Conservation (phyloP, 306 rosid species). For the Prunus salicina region DNA sequence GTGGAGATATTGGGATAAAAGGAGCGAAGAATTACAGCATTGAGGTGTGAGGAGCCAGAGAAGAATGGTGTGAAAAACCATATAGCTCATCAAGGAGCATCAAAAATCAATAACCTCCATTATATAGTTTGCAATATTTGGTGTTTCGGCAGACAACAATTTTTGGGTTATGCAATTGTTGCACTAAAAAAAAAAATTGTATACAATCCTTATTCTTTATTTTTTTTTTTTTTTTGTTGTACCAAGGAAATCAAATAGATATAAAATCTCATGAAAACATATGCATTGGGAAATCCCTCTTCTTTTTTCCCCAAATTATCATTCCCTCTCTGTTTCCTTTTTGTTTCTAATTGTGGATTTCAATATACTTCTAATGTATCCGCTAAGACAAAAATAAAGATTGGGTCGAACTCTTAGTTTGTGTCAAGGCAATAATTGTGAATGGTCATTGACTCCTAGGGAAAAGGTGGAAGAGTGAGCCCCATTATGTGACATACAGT, state of each 20-base stretch:
- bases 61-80: constrained; percentile 41
- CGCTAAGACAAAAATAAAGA: not conserved
- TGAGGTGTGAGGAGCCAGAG: constrained; percentile 32
- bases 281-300: not conserved
- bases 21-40: constrained; percentile 52
- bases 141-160: not conserved
- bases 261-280: not conserved
- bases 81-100: constrained; percentile 33
- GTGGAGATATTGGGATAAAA: constrained; percentile 18
- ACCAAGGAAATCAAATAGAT: not conserved
- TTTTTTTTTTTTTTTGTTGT: not conserved
- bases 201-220: not conserved
- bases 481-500: not conserved
- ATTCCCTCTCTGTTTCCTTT: not conserved
- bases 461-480: not conserved
- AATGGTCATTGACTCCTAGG: not conserved
- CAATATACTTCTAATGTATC: not conserved
- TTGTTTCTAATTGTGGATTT: not conserved
- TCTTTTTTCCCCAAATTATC: not conserved
- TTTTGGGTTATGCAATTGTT: not conserved
- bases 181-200: not conserved
- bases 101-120: not conserved
- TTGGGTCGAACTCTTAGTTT: not conserved
- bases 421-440: not conserved
- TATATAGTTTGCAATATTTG: not conserved